Base-by-base conservation (phyloP, 106 monocot species). In the Dioscorea zingiberensis region DNA sequence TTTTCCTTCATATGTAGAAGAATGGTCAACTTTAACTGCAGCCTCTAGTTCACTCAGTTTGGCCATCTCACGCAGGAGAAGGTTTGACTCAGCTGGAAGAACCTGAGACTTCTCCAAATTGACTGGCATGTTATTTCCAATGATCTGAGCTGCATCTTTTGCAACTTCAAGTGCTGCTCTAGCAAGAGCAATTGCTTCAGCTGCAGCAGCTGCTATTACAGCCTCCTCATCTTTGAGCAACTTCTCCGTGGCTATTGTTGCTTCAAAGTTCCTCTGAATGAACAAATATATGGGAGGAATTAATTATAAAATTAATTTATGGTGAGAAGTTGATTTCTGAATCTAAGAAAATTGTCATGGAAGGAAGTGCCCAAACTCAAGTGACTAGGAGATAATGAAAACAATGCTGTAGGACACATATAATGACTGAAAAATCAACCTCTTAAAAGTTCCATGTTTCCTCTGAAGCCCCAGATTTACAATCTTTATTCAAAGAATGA, bases 131-230 rank as follows among this genome's bases (percentile, higher is more conserved):
- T 47, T 72, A 48, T 48, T 70, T 66, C 69, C 59, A 18, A 69
- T 59, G 63, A 84, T 71, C 49, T 75, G 81, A 29, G 83, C 97
- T 25, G 91, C 88, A 78, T 86, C 85, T 88, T 80, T 81, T 14
- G 97, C 88, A 71, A 86, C 65, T 71, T 97, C 86, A 26, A 79
- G 71, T 60, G 97, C 97, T 68, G 81, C 91, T 83, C 84, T 83
- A 63, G 97, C 97, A 65, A 97, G 85, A 62, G 91, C 85, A 47
- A 92, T 48, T 17, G 97, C 97, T 56, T 88, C 85, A 48, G 91
- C 85, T 58, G 97, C 85, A 23, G 88, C 86, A 22, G 83, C 85
- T 8, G 69, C 88, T 77, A 92, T 80, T 23, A 76, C 72, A 10
- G 88, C 87, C 48, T 91, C 85, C 68, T 91, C 83, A 63, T 69